A percentile compares a stretch with the other conserved stretches of the same genome.
Evolutionary conservation across 768 basidiomycete species (phyloP).

Genomic region (Phaeolepiota aurea): DNA sequence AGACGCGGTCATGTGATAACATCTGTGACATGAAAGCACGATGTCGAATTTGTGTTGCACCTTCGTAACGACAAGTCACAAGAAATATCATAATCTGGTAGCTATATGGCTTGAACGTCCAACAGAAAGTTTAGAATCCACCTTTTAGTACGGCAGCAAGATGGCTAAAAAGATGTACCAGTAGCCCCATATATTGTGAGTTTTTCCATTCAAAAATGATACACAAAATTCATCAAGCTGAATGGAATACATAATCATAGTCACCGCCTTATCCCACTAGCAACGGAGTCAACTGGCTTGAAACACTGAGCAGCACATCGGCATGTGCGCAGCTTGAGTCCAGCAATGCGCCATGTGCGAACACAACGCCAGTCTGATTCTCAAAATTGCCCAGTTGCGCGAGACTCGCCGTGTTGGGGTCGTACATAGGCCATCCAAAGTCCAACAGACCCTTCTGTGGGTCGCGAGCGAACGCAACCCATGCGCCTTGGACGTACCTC

Average conservation of each 20-base stretch:
- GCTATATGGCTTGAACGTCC: no score
- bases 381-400: slow-evolving; percentile 13
- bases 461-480: slow-evolving; percentile 35
- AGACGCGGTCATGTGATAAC: no score
- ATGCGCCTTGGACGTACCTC: slow-evolving; percentile 25
- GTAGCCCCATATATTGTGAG: background rate
- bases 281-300: slow-evolving; percentile 2
- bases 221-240: background rate
- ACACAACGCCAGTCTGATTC: slow-evolving; percentile 12
- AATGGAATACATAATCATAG: no score
- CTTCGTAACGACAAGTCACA: no score
- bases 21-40: no score
- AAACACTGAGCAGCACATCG: slow-evolving; percentile 1
- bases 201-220: background rate
- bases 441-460: slow-evolving; percentile 18
- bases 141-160: background rate
- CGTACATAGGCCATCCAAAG: slow-evolving; percentile 14
- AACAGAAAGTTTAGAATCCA: no score
- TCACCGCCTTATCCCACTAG: background rate
- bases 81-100: no score
- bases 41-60: no score
- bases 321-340: slow-evolving; percentile 10
- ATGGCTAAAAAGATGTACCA: background rate
- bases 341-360: slow-evolving; percentile 8
- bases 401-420: slow-evolving; percentile 10